Base-by-base conservation (phyloP, 768 basidiomycete genomes). In the Exidia glandulosa region DNA sequence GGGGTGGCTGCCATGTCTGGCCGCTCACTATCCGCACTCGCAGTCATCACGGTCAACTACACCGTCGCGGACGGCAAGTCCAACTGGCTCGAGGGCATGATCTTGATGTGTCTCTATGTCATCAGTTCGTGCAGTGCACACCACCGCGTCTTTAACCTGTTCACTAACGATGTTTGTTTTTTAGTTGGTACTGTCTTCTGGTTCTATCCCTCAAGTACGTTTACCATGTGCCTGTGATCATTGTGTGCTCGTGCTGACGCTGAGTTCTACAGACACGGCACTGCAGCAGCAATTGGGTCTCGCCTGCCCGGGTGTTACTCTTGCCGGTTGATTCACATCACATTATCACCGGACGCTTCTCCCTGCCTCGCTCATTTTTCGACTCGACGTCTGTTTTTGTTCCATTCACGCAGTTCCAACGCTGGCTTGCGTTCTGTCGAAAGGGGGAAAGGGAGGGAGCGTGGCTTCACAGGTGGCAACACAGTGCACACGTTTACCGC, bases 21-120 rank as follows among this genome's bases (percentile, higher is more conserved):
- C 62, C 58, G 71, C 60, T 67, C 33, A 66, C 10, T 37, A 32
- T 34, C 34, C 62, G 58, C 19, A 12, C 47, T 7, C 27, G 1
- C 60, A 86, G 86, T 92, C n/a, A 75, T 90, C 62, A 89, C 88
- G 13, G 87, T 93, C 71, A 89, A 87, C 66, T 86, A 88, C 64
- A 85, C 87, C 23, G 82, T 92, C 1, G 78, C 84, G 58, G 90
- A 94, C 66, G 90, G 88, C 10, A 85, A 86, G 67, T 86, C 84
- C 19, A 91, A 90, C 68, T 94, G 90, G 85, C 75, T 93, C 16
- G 90, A 93, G 68, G 90, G 90, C 2, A 76, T 84, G 65, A 84
- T 90, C 59, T 77, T 92, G n/a, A 81, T 90, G 60, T 83, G 85
- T 37, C 73, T 89, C 31, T 90, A 90, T 70, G 63, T 86, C 9